Conservation (phyloP, 257 asterid genomes). For the Cordia subcordata region DNA sequence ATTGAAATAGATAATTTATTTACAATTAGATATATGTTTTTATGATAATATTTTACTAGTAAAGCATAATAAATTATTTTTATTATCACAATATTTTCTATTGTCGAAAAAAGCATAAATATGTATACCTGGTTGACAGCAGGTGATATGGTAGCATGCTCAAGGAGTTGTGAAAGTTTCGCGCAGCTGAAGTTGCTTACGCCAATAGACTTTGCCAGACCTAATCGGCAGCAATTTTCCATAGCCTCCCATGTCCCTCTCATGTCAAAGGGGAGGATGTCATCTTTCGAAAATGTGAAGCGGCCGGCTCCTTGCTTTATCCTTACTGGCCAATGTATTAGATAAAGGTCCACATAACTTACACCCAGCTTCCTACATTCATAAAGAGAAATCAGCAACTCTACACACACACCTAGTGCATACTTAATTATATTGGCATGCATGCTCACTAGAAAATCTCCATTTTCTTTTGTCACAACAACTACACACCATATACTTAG, state of each 20-base stretch:
- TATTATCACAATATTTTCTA: no score
- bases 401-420: no score
- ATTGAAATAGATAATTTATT: no score
- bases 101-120: no score
- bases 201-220: conserved; percentile 51
- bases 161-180: conserved; percentile 33
- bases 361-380: conserved; percentile 37
- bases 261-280: conserved; percentile 32
- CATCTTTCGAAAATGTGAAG: conserved; percentile 9
- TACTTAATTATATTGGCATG: no score
- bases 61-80: no score
- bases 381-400: no score
- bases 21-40: no score
- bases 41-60: no score
- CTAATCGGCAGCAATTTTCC: conserved; percentile 44
- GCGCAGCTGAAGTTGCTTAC: conserved; percentile 53
- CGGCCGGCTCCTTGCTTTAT: conserved; percentile 9
- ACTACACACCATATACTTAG: no score
- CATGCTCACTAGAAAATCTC: no score
- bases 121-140: conserved; percentile 46
- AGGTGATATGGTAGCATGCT: conserved; percentile 36
- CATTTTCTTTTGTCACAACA: no score
- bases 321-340: conserved; percentile 45
- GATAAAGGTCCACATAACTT: conserved; percentile 50
- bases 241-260: conserved; percentile 51